Evolutionary conservation across 1,284 basidiomycete genomes (phyloP), one percentile per base, ranked within the genome.

Genomic region (Cronartium ribicola): DNA sequence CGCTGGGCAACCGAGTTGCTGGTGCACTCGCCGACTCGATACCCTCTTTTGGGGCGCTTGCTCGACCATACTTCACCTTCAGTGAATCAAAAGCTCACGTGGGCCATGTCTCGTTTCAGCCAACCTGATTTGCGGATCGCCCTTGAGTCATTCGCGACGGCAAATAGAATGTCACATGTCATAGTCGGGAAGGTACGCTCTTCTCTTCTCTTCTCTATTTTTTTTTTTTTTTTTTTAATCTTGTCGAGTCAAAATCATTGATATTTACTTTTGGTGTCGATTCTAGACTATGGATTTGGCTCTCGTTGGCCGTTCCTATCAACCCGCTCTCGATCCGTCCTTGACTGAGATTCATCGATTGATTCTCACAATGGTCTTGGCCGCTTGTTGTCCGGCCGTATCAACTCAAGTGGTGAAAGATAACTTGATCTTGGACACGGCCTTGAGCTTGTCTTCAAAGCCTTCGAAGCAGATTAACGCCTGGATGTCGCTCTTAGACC

Each of bases 231-330:
- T 2, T 29, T 29, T 29, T 29, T 29, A 55, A 55, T n/a, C 17
- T n/a, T 29, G 51, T n/a, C n/a, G n/a, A n/a, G n/a, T n/a, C n/a
- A 20, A 11, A 3, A 20, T 55, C 0, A 55, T 29, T 55, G 51
- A 55, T 29, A 29, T 29, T 17, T 4, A 17, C 51, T 55, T n/a
- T 11, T n/a, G 51, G 8, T n/a, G 29, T 20, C 7, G 29, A 55
- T n/a, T 55, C 51, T 55, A 73, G 70, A 64, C 63, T 66, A 66
- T 73, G 39, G 70, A 73, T 51, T 44, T 73, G 57, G 70, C 63
- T 48, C 41, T 61, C 22, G 63, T 14, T 20, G 37, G 64, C 29
- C 64, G 48, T 59, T 48, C 43, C 14, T 51, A 29, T 36, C 63
- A 66, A 46, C 51, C 64, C 14, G 13, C 59, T 10, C 57, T 36